phyloP scores from a whole-genome alignment of 306 rosid genomes.

The Castanea sativa region DNA sequence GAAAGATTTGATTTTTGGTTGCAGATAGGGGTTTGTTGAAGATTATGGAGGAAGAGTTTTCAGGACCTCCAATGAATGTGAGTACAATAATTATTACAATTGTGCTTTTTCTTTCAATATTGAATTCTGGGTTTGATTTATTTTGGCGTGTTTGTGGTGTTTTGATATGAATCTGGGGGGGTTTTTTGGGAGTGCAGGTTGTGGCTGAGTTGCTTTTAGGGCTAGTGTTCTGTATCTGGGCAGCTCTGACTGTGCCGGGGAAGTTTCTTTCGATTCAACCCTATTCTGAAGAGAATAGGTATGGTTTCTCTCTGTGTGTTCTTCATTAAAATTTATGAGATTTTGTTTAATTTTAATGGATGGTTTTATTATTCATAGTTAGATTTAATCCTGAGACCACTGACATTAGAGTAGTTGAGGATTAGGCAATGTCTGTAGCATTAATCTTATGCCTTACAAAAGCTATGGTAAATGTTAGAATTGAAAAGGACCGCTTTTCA shows the following conservation, averaged over 20 bases:
- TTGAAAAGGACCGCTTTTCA: background rate
- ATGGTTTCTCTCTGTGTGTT: background rate
- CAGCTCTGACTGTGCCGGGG: conserved; percentile 69
- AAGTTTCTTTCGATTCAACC: conserved; percentile 70
- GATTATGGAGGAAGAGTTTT: conserved; percentile 87
- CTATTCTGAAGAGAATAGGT: conserved; percentile 84
- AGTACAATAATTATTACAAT: background rate
- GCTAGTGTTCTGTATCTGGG: conserved; percentile 63
- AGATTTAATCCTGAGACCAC: background rate
- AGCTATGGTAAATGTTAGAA: background rate
- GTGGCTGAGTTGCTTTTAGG: conserved; percentile 62
- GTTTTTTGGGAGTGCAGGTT: conserved; percentile 49
- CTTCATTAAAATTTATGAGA: background rate
- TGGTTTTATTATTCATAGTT: background rate
- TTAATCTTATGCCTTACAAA: background rate
- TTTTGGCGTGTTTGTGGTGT: background rate
- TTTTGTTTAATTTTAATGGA: background rate
- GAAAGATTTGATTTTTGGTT: conserved; percentile 28
- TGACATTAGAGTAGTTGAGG: background rate
- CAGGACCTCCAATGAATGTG: conserved; percentile 73
- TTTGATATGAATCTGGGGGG: background rate
- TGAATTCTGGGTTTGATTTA: background rate
- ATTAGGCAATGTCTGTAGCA: background rate
- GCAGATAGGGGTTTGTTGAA: conserved; percentile 81
- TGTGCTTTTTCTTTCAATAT: background rate